A percentile compares a stretch with the other conserved stretches of the same genome.
Conservation (phyloP, 371 early-diverging fungal species). For the Mortierella polycephala region DNA sequence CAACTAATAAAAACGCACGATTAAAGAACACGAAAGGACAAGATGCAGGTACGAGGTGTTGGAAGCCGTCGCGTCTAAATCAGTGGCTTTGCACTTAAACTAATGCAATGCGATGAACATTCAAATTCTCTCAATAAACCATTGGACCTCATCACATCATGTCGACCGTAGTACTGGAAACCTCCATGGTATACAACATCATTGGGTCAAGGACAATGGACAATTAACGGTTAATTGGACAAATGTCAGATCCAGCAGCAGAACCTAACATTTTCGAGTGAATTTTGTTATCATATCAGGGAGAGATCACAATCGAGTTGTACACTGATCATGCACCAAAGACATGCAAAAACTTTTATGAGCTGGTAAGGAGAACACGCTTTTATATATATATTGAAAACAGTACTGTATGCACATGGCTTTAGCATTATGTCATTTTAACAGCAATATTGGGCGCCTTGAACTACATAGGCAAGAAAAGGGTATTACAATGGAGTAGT, state of each 20-base stretch:
- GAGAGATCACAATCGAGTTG: constrained; percentile 72
- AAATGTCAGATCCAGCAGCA: neutral
- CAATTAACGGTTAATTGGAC: neutral
- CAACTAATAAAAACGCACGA: no score
- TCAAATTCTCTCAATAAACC: no score
- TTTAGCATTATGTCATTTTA: neutral
- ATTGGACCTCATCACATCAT: neutral
- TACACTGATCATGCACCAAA: constrained; percentile 80
- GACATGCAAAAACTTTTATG: constrained; percentile 84
- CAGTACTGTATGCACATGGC: neutral
- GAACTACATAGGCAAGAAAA: constrained; percentile 61
- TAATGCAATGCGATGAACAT: no score
- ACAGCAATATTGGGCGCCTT: neutral
- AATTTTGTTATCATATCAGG: constrained; percentile 44
- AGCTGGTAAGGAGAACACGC: constrained; percentile 60
- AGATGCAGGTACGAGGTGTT: no score
- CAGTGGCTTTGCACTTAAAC: no score
- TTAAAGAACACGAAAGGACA: no score
- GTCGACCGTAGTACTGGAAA: constrained; percentile 66
- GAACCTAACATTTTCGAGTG: neutral
- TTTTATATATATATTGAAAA: neutral
- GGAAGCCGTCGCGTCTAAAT: no score
- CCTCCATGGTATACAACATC: constrained; percentile 60
- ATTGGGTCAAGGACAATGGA: neutral
- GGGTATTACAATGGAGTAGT: constrained; percentile 77